A percentile compares a stretch with the other conserved stretches of the same genome.
Evolutionary conservation across 1,139 yeast genomes (phyloP).

Genomic region (Yamadazyma dendronema): DNA sequence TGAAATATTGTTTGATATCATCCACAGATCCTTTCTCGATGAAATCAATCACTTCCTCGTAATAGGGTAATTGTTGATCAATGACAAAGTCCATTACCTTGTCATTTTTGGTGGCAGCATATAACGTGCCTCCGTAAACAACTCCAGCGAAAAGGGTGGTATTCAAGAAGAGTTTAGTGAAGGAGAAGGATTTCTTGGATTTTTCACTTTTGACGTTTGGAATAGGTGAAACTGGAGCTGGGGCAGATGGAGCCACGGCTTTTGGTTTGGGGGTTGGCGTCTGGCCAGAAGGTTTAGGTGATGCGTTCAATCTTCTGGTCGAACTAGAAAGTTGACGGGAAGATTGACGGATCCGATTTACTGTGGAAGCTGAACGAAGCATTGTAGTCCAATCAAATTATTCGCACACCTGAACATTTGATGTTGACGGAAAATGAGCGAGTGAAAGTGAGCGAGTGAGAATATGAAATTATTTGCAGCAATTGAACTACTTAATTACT

Average conservation of each 20-base stretch:
- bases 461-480: too few relatives aligned
- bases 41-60: slow-evolving; percentile 41
- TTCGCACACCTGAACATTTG: too few relatives aligned
- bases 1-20: slow-evolving; percentile 27
- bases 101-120: slow-evolving; percentile 45
- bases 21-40: slow-evolving; percentile 40
- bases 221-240: not conserved
- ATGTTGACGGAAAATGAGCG: too few relatives aligned
- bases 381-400: too few relatives aligned
- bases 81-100: slow-evolving; percentile 46
- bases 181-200: slow-evolving; percentile 31
- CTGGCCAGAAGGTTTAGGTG: too few relatives aligned
- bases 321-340: not conserved
- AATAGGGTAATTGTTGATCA: slow-evolving; percentile 45
- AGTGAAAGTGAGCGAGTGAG: too few relatives aligned
- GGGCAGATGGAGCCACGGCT: not conserved
- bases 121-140: slow-evolving; percentile 41
- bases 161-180: slow-evolving; percentile 32
- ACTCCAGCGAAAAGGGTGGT: slow-evolving; percentile 29
- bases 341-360: not conserved
- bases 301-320: not conserved
- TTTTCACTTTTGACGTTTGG: slow-evolving; percentile 2
- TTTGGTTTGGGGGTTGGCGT: not conserved
- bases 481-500: too few relatives aligned
- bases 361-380: too few relatives aligned